Evolutionary conservation across 148 eudicot genomes (phyloP), one percentile per base, ranked within the genome.

Genomic region (Vaccinium myrtillus): DNA sequence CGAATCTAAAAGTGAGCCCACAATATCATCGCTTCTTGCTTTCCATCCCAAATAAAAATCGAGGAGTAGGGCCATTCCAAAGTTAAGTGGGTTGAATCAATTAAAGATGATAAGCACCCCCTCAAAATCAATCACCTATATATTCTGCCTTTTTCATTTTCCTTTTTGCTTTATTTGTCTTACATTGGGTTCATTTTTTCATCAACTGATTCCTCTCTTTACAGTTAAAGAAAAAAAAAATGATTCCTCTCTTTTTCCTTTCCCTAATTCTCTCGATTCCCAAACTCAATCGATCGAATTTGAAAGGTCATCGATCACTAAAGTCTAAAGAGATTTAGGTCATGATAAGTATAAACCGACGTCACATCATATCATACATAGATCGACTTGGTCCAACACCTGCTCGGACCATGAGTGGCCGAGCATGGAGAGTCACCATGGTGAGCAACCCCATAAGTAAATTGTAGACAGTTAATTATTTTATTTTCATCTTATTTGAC

Each of bases 11-110:
- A 10, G 16, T 12, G 70, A 63, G 70, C 25, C 30, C 5, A 23
- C 30, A 6, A 6, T 19, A 56, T 5, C 10, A 9, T n/a, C 67
- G 3, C 10, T 15, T 2, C 69, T 65, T 65, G 74, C 74, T 69
- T 43, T 32, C 50, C 77, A 39, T 39, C n/a, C 77, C 77, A 43
- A 43, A 43, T 43, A 43, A 43, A 43, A 43, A 43, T 74, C 12
- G 77, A 74, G 50, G 23, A 39, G 77, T 74, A 18, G 77, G 77
- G 23, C 77, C 21, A 74, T 74, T 74, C 16, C n/a, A 43, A 74
- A 74, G 77, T 32, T 32, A 43, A 15, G n/a, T 32, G 50, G n/a
- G 13, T 39, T 15, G 23, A 73, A 6, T 43, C 48, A 8, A 74
- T 36, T 15, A 39, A 39, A 74, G 77, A 36, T 39, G 77, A 74